Conservation (phyloP, 2,329 filamentous ascomycete species). For the Periconia macrospinosa region DNA sequence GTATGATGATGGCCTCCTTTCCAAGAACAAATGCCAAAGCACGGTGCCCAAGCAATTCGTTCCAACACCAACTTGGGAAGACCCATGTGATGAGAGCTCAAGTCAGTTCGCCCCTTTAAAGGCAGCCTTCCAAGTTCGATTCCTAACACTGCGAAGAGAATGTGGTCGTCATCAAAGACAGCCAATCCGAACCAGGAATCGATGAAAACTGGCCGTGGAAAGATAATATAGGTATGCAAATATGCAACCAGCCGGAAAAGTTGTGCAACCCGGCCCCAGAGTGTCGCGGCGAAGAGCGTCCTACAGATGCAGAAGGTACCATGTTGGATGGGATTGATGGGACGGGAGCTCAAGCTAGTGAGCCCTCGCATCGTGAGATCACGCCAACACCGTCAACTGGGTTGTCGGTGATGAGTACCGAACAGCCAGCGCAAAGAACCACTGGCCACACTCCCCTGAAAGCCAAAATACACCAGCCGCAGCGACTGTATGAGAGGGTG, state of each 20-base stretch:
- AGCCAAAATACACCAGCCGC: constrained; percentile 1
- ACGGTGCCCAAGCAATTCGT: constrained; percentile 2
- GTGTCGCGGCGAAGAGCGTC: constrained; percentile 4
- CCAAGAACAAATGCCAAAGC: constrained; percentile 3
- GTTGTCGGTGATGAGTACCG: constrained; percentile 8
- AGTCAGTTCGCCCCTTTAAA: constrained; percentile 7
- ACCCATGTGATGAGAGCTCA: constrained; percentile 8
- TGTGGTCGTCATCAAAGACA: constrained; percentile 13
- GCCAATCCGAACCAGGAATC: constrained; percentile 6
- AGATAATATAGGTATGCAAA: constrained; percentile 9
- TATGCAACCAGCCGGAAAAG: constrained; percentile 6
- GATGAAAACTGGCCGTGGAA: constrained; percentile 6
- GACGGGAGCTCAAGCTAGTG: constrained; percentile 9
- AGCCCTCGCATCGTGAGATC: constrained; percentile 3
- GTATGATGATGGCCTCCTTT: not conserved
- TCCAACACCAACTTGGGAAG: constrained; percentile 7
- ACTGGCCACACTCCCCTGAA: constrained; percentile 2
- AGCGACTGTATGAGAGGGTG: too few relatives aligned
- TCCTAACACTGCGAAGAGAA: constrained; percentile 17
- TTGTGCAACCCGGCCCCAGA: constrained; percentile 5
- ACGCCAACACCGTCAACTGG: constrained; percentile 9
- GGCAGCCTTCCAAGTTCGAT: constrained; percentile 13
- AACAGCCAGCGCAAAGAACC: constrained; percentile 9
- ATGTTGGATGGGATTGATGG: constrained; percentile 1
- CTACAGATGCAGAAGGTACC: not conserved